Conservation (phyloP, 176 grass and related monocot genomes). For the Eragrostis curvula region DNA sequence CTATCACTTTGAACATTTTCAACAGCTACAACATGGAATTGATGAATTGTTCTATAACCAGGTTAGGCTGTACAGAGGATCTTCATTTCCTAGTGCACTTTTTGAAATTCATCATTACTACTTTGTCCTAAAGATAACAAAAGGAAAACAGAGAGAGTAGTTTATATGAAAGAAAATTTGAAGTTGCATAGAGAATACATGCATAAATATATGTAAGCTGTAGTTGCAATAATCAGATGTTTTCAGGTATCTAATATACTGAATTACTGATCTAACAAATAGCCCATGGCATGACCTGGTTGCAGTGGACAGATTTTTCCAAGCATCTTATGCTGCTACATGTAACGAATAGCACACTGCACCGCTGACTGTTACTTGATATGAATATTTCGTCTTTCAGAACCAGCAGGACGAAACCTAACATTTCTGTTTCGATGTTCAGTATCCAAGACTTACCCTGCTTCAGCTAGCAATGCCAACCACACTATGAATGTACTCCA, state of each 20-base stretch:
- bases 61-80: conserved; percentile 2
- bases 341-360: neutral
- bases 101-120: neutral
- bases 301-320: neutral
- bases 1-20: neutral
- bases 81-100: neutral
- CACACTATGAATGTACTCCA: neutral
- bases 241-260: neutral
- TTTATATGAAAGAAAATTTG: conserved; percentile 7
- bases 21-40: neutral
- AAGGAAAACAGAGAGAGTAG: neutral
- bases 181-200: neutral
- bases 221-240: neutral
- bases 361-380: conserved; percentile 5
- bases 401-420: neutral
- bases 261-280: neutral
- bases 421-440: neutral
- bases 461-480: neutral
- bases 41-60: neutral
- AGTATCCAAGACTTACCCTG: neutral
- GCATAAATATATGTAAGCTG: neutral
- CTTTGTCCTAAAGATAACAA: neutral
- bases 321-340: neutral
- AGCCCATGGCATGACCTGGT: neutral
- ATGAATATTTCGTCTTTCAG: neutral